Evolutionary conservation across 371 early-diverging fungal genomes (phyloP).

Genomic region (Actinomortierella ambigua): DNA sequence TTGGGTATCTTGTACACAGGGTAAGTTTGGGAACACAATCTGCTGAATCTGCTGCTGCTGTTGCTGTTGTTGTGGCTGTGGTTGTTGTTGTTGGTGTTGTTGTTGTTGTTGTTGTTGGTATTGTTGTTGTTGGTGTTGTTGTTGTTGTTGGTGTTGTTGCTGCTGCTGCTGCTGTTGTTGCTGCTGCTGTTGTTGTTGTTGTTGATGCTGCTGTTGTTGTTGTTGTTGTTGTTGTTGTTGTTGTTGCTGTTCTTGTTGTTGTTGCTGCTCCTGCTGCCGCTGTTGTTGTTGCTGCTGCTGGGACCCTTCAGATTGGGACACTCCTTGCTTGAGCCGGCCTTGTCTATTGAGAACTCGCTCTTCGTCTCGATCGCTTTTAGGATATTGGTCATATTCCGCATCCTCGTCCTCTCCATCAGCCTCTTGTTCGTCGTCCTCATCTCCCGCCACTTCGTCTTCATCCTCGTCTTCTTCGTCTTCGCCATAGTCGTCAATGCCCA

Average conservation of each 20-base stretch:
- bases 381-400: conserved; percentile 18
- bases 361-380: conserved; percentile 19
- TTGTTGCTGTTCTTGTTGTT: too few species aligned
- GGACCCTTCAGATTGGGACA: too few species aligned
- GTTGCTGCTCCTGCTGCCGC: too few species aligned
- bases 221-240: too few species aligned
- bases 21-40: too few species aligned
- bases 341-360: too few species aligned
- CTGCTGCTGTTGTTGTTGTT: neutral
- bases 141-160: conserved; percentile 4
- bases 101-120: conserved; percentile 7
- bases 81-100: too few species aligned
- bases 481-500: conserved; percentile 32
- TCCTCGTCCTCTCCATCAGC: conserved; percentile 25
- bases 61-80: too few species aligned
- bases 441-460: conserved; percentile 29
- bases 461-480: conserved; percentile 30
- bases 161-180: neutral
- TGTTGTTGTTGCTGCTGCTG: too few species aligned
- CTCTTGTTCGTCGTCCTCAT: conserved; percentile 37
- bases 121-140: conserved; percentile 7
- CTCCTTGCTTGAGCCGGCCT: too few species aligned
- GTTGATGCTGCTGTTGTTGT: conserved; percentile 5
- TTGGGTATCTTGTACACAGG: too few species aligned
- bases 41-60: too few species aligned